Conservation (phyloP, 208 protist genomes). For the Wallacemonas sp. region DNA sequence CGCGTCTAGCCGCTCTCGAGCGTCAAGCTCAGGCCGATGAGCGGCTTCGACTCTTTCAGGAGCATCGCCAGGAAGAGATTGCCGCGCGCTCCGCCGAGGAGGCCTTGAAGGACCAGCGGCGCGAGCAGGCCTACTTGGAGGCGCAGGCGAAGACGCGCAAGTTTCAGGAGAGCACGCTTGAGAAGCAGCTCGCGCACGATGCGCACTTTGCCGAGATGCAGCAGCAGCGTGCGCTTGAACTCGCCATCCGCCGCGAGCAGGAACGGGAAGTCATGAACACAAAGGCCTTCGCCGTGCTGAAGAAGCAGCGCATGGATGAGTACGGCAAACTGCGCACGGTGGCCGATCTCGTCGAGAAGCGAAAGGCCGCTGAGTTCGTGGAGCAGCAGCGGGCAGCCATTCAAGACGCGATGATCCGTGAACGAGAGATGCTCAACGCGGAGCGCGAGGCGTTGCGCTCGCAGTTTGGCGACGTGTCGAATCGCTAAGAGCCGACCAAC, state of each 20-base stretch:
- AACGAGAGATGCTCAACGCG: conserved; percentile 37
- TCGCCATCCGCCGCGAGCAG: conserved; percentile 43
- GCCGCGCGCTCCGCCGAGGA: conserved; percentile 30
- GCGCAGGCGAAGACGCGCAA: conserved; percentile 21
- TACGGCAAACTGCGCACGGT: conserved; percentile 74
- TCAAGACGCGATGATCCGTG: conserved; percentile 39
- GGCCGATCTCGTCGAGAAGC: conserved; percentile 63
- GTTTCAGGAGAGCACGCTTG: conserved; percentile 34
- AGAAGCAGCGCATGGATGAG: conserved; percentile 66
- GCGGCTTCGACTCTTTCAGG: conserved; percentile 47
- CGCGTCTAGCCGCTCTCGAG: conserved; percentile 43
- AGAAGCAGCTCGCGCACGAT: conserved; percentile 34
- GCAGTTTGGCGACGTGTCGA: conserved; percentile 12
- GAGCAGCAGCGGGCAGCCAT: conserved; percentile 50
- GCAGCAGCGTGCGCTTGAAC: conserved; percentile 25
- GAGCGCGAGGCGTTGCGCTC: conserved; percentile 31
- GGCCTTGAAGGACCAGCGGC: conserved; percentile 36
- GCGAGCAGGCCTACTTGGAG: conserved; percentile 23
- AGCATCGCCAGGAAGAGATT: conserved; percentile 38
- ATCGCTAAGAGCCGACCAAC: too few species aligned
- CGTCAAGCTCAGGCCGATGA: conserved; percentile 58
- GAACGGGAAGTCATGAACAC: conserved; percentile 59
- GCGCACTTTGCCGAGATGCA: conserved; percentile 32
- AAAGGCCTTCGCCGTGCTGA: conserved; percentile 59
- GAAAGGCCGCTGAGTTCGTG: conserved; percentile 44